A percentile compares a stretch with the other conserved stretches of the same genome.
Conservation (phyloP, 2,329 filamentous ascomycete species). For the Aspergillus novofumigatus region DNA sequence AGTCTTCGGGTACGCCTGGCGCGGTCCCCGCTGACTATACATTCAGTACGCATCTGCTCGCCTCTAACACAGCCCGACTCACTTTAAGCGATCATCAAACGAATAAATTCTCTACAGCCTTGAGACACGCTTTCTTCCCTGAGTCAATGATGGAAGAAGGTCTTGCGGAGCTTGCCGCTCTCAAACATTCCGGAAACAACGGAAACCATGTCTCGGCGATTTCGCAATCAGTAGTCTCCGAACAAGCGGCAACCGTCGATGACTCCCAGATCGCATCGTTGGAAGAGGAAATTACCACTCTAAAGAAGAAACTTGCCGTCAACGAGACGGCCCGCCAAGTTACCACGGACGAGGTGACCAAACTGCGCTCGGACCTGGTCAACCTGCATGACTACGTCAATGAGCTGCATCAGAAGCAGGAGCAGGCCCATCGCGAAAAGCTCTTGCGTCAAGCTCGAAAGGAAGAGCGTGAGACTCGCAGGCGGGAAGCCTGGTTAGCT, state of each 20-base stretch:
- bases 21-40: conserved; percentile 41
- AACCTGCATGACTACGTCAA: conserved; percentile 36
- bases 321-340: conserved; percentile 35
- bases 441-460: conserved; percentile 34
- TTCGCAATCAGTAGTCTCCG: conserved; percentile 4
- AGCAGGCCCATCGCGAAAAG: conserved; percentile 28
- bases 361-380: conserved; percentile 33
- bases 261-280: conserved; percentile 29
- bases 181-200: conserved; percentile 23
- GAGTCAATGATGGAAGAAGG: conserved; percentile 37
- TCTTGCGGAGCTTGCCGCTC: conserved; percentile 34
- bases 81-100: conserved; percentile 1
- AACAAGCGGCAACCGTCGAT: conserved; percentile 19
- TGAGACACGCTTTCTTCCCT: conserved; percentile 38
- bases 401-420: conserved; percentile 38
- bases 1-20: conserved; percentile 31
- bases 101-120: conserved; percentile 32
- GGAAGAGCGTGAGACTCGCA: conserved; percentile 37
- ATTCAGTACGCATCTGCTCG: conserved; percentile 37
- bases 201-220: conserved; percentile 13
- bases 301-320: conserved; percentile 35
- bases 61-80: conserved; percentile 5
- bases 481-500: conserved; percentile 42
- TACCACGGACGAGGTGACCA: conserved; percentile 32
- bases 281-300: conserved; percentile 35